Conservation (phyloP, 2,329 filamentous ascomycete species). For the Lojkania enalia region DNA sequence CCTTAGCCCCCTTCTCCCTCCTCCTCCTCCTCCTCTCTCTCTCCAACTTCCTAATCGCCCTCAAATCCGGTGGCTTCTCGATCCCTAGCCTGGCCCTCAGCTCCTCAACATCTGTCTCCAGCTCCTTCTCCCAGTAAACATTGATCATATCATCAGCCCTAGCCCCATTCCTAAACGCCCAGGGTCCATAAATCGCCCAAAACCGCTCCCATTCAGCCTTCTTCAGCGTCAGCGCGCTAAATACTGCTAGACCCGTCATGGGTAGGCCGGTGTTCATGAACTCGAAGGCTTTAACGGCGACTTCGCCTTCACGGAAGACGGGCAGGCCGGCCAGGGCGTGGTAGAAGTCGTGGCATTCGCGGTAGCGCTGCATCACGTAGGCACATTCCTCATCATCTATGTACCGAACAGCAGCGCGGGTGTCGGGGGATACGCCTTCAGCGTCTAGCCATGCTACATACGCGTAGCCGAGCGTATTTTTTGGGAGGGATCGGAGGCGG, state of each 20-base stretch:
- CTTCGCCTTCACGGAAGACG: conserved; percentile 89
- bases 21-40: conserved; percentile 67
- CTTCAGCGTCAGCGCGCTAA: conserved; percentile 69
- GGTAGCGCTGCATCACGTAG: conserved; percentile 97
- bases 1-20: conserved; percentile 48
- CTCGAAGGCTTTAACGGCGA: conserved; percentile 97
- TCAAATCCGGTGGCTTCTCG: conserved; percentile 84
- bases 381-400: conserved; percentile 95
- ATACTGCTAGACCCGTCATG: conserved; percentile 88
- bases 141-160: conserved; percentile 82
- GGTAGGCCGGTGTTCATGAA: conserved; percentile 92
- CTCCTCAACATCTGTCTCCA: conserved; percentile 80
- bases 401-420: conserved; percentile 78
- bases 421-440: conserved; percentile 92
- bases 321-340: conserved; percentile 92
- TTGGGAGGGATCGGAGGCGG: conserved; percentile 71
- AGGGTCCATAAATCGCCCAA: conserved; percentile 77
- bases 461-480: conserved; percentile 74
- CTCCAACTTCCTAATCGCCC: conserved; percentile 72
- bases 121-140: conserved; percentile 95
- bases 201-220: conserved; percentile 68
- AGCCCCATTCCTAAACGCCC: conserved; percentile 85
- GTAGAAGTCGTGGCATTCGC: conserved; percentile 97
- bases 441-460: conserved; percentile 93
- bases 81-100: conserved; percentile 77